These are phyloP conservation scores for Aspergillus puulaauensis DNA, from an alignment of 2,329 filamentous ascomycete genomes.

Conservation along the genomic window DNA sequence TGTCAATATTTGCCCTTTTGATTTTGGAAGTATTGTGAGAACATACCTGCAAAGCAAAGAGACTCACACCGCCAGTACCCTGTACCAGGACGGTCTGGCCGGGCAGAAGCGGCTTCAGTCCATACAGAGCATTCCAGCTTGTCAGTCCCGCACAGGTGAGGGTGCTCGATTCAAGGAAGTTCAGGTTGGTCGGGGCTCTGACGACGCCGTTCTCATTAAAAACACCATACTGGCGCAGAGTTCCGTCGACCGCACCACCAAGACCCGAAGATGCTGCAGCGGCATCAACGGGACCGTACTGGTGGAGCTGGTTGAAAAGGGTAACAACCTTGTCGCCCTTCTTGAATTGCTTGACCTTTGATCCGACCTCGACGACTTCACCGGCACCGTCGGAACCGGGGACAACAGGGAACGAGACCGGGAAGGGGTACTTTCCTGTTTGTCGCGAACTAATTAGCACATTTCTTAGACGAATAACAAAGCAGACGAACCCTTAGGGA, in stretches of 20 bases:
- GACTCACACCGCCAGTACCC: constrained; percentile 60
- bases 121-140: constrained; percentile 66
- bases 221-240: constrained; percentile 64
- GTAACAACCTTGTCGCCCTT: constrained; percentile 59
- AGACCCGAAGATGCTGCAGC: constrained; percentile 55
- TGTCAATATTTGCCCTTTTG: not conserved
- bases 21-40: not conserved
- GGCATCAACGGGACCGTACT: constrained; percentile 47
- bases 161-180: constrained; percentile 55
- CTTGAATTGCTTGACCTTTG: constrained; percentile 57
- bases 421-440: constrained; percentile 32
- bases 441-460: not conserved
- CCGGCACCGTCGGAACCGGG: constrained; percentile 43
- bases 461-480: too few species aligned
- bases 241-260: constrained; percentile 68
- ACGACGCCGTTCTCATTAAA: constrained; percentile 71
- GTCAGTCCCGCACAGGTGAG: constrained; percentile 63
- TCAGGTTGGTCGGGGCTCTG: constrained; percentile 57
- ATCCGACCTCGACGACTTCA: constrained; percentile 52
- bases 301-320: constrained; percentile 59
- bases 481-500: constrained; percentile 40
- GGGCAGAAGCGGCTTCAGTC: constrained; percentile 53
- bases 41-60: constrained; percentile 54
- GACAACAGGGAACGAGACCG: constrained; percentile 31
- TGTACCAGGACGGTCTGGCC: constrained; percentile 60